These are phyloP conservation scores for Agastache rugosa DNA, from an alignment of 257 asterid genomes.

Conservation along the genomic window DNA sequence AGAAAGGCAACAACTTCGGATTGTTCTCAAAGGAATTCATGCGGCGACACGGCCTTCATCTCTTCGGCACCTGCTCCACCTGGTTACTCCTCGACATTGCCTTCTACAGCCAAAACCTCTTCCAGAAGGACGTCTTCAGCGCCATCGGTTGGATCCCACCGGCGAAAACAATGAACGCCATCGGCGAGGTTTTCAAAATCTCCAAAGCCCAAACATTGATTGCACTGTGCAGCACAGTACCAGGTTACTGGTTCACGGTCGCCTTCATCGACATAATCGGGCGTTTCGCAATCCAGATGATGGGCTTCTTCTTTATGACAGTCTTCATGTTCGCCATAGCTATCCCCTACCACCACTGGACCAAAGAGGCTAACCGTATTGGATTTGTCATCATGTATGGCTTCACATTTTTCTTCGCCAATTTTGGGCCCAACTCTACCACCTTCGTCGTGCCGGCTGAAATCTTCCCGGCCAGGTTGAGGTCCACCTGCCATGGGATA, in stretches of 20 bases:
- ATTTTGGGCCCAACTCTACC: conserved; percentile 58
- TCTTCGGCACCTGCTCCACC: conserved; percentile 46
- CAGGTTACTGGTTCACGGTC: conserved; percentile 60
- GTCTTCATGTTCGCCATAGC: conserved; percentile 50
- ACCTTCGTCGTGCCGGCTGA: conserved; percentile 58
- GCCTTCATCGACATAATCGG: conserved; percentile 48
- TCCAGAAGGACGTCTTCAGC: conserved; percentile 48
- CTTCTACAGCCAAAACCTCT: conserved; percentile 50
- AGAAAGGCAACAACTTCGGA: conserved; percentile 38
- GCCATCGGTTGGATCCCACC: conserved; percentile 54
- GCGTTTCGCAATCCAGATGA: conserved; percentile 41
- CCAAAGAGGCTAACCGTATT: background rate
- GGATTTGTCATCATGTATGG: conserved; percentile 53
- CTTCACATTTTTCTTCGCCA: conserved; percentile 51
- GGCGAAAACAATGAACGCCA: conserved; percentile 45
- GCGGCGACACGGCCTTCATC: conserved; percentile 48
- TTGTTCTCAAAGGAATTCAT: conserved; percentile 40
- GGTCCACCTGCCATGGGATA: conserved; percentile 56
- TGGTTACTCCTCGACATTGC: conserved; percentile 60
- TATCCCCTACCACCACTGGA: conserved; percentile 51
- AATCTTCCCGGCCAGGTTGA: conserved; percentile 50
- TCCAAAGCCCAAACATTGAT: too few relatives aligned
- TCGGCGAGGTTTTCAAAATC: conserved; percentile 47
- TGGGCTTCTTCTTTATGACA: conserved; percentile 55
- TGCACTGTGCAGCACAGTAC: conserved; percentile 52